Evolutionary conservation across 331 rosid species (phyloP).

Genomic region (Cucumis variabilis): DNA sequence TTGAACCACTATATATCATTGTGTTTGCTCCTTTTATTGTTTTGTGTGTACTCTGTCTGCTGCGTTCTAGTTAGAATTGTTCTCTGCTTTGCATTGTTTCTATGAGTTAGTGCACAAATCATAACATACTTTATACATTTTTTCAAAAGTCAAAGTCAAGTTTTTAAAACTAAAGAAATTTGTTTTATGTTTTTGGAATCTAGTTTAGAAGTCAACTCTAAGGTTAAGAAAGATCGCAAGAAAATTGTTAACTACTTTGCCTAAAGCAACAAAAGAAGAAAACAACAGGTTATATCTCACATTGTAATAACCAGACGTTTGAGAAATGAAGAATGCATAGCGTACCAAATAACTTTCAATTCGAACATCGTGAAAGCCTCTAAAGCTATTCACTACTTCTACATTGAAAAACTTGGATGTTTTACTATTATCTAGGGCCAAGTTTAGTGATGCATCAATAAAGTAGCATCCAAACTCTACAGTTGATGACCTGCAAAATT

Average conservation of each 20-base stretch:
- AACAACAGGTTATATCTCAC: constrained; percentile 10
- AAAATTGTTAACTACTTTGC: background rate
- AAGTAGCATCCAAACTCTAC: constrained; percentile 99
- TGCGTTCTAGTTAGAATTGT: no score
- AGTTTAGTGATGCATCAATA: constrained; percentile 74
- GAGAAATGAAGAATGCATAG: constrained; percentile 16
- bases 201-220: no score
- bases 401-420: constrained; percentile 71
- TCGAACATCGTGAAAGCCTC: constrained; percentile 82
- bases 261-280: background rate
- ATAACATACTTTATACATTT: no score
- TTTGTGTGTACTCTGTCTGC: no score
- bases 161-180: no score
- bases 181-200: no score
- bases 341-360: constrained; percentile 90
- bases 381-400: constrained; percentile 58
- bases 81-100: no score
- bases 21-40: no score
- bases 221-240: background rate
- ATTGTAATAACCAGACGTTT: constrained; percentile 26
- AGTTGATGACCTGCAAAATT: constrained; percentile 63
- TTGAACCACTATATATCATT: no score
- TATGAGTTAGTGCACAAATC: no score
- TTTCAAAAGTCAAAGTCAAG: no score
- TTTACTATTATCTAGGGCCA: constrained; percentile 65